Conservation (phyloP, 2,329 filamentous ascomycete species). For the Fusarium sp. region DNA sequence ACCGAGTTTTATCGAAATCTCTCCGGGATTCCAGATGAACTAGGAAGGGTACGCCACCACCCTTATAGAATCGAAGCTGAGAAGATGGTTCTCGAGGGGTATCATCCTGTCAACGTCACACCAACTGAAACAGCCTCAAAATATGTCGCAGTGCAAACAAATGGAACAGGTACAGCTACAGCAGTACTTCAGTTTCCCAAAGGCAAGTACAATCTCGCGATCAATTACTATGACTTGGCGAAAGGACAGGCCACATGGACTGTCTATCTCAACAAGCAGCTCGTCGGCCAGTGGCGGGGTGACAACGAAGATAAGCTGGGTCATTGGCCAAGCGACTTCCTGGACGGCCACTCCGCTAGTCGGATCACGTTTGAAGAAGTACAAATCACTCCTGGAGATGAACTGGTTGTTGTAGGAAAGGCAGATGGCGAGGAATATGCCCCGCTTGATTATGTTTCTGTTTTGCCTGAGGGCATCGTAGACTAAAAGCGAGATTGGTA, state of each 20-base stretch:
- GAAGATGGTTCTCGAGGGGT: constrained; percentile 73
- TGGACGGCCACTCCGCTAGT: constrained; percentile 77
- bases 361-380: constrained; percentile 72
- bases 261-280: constrained; percentile 66
- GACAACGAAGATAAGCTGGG: constrained; percentile 73
- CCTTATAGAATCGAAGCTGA: constrained; percentile 80
- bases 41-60: constrained; percentile 71
- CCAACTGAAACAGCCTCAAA: constrained; percentile 74
- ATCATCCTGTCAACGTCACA: constrained; percentile 66
- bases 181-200: constrained; percentile 47
- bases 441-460: constrained; percentile 76
- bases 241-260: constrained; percentile 71
- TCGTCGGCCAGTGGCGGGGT: constrained; percentile 72
- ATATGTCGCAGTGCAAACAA: constrained; percentile 24
- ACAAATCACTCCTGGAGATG: constrained; percentile 65
- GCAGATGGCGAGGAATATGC: constrained; percentile 75
- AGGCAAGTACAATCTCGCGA: constrained; percentile 71
- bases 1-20: constrained; percentile 72
- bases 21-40: constrained; percentile 72
- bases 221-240: constrained; percentile 77
- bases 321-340: constrained; percentile 69
- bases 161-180: constrained; percentile 20
- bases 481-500: constrained; percentile 4
- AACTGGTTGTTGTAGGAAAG: constrained; percentile 69
- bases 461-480: constrained; percentile 65